Evolutionary conservation across 139 green algal genomes (phyloP), one percentile per base, ranked within the genome.

Genomic region (Limnomonas spitsbergensis): DNA sequence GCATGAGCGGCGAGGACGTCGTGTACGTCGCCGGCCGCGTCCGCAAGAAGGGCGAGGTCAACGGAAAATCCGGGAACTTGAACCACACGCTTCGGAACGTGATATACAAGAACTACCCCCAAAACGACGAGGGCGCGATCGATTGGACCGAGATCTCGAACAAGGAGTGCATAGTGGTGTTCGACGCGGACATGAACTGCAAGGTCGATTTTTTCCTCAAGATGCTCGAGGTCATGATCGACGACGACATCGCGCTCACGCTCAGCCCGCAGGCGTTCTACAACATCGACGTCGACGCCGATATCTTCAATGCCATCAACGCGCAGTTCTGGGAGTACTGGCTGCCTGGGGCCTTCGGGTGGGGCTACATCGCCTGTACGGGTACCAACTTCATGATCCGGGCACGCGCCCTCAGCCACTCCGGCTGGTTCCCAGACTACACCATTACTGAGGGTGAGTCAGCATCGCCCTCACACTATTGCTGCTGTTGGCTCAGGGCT

Each of bases 231-330:
- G 78, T 77, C 3, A 82, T 85, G 76, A 56, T 76, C 66, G 81
- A 85, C 2, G 83, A 84, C 29, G 54, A 79, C 67, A 27, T 80
- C 14, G 69, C 72, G 27, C 70, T 90, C 53, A 53, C 27, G 31
- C 77, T 89, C 4, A 87, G 42, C 0, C 84, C 82, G 29, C 71
- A 77, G 71, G 86, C 87, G 72, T 94, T 95, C 70, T 88, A 89
- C 87, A 95, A 95, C 81, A 88, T 94, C 39, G 86, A 94, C 76
- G 75, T 85, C 20, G 80, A 85, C 67, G 83, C 80, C 24, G 90
- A 95, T 85, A 90, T 95, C 78, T 95, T 95, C 90, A 95, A 95
- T 83, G 89, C 94, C 81, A 90, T 88, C 81, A 95, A 95, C 78
- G 83, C 92, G 24, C 90, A 94, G 32, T 88, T 88, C 79, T 88